Base-by-base conservation (phyloP, 139 green algal species). In the Coelastrella sp. region DNA sequence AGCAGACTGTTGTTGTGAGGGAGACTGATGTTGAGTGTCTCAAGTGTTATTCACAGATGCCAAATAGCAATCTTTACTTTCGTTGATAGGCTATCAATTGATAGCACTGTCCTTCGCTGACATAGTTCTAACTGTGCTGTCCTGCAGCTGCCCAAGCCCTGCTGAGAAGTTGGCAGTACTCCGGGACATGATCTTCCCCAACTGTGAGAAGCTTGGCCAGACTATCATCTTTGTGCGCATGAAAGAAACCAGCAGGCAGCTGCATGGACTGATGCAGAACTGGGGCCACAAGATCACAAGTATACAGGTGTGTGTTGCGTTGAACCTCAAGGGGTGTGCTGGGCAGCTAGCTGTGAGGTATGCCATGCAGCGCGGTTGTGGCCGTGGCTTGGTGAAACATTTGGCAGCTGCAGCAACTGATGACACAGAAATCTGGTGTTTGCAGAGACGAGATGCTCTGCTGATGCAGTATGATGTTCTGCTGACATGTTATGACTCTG, bases 161-260 rank as follows among this genome's bases (percentile, higher is more conserved):
- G 62, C 88, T n/a, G 94, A 93, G 86, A 99, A 99, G 92, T 85
- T 90, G 15, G 84, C 89, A 1, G 96, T 99, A 64, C 91, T 99
- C 43, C 93, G 94, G 76, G 92, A 99, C 68, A 96, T 96, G 93
- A 96, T 98, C 83, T 97, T 98, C 85, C 92, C 93, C 64, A 94
- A 97, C 87, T 98, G 94, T 83, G 96, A 99, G 85, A 97, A 96
- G 76, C 91, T 99, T 66, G 97, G 97, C 0, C 97, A 99, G 89
- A 98, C 96, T 37, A 99, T 99, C 89, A 99, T 99, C 82, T 99
- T 99, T 89, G 96, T 98, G 66, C 87, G 94, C 27, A 96, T 90
- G 0, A 77, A 93, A 3, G 87, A 96, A 8, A 93, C 85, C n/a
- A 94, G 92, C 0, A 86, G 81, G 60, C 21, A 43, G 34, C 88